Evolutionary conservation across 2,329 filamentous ascomycete species (phyloP), one percentile per base, ranked within the genome.

Genomic region (Seiridium unicorne): DNA sequence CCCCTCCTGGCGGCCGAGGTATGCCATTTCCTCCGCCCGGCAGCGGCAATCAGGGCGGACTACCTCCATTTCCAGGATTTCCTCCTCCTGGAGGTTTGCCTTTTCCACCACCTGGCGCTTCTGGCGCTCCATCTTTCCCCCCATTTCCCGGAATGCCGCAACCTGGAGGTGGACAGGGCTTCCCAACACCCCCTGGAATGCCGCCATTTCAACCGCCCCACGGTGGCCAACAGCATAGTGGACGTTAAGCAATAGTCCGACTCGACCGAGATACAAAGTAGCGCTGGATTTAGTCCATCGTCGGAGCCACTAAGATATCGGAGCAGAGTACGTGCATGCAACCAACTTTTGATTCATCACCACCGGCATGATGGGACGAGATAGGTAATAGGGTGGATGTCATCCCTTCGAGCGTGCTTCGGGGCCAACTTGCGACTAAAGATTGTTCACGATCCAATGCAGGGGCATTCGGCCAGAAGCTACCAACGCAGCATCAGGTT

Each of bases 21-120:
- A 68, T 69, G 57, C 78, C 77, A 46, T 82, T 86, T 63, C 83
- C 82, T 4, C 81, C 82, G 6, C 79, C 76, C 9, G 74, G 70
- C 47, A 34, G 46, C 34, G 47, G 47, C 34, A 31, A 26, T 32
- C 44, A 38, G 7, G 34, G 18, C 35, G 47, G 47, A n/a, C 11
- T 58, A 18, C 56, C 56, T 54, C 71, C 71, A 36, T 66, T 78
- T 65, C 18, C 18, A 26, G 18, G 18, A 26, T 26, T 26, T 26
- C 18, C 18, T 26, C 18, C 18, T 26, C 18, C 18, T 26, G 18
- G 18, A 26, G 18, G 18, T 1, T 26, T 26, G 18, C 66, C 71
- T 1, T 70, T 64, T 32, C 59, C 66, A 9, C 53, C 53, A 9
- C 40, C 40, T 34, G 26, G 26, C 26, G 34, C 36, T 26, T 18